Evolutionary conservation across 2,329 filamentous ascomycete genomes (phyloP).

Genomic region (Rachicladosporium sp.): DNA sequence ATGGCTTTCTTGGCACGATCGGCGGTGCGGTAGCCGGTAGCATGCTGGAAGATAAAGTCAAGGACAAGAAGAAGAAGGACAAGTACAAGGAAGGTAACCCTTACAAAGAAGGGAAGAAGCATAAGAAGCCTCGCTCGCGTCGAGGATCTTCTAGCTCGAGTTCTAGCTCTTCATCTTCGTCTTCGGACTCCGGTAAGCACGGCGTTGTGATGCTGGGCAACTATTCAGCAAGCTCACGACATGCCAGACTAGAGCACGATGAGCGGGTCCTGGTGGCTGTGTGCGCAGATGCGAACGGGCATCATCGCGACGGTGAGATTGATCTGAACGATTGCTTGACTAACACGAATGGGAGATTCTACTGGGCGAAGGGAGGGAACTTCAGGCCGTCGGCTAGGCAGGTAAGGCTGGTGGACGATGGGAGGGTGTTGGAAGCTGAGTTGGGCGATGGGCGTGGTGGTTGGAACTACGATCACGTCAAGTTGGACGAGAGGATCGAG

Average conservation of each 20-base stretch:
- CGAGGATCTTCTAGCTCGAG: conserved; percentile 1
- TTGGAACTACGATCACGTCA: conserved; percentile 20
- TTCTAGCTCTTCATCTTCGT: conserved; percentile 8
- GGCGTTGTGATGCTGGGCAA: conserved; percentile 21
- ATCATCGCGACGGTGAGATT: conserved; percentile 21
- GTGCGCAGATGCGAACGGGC: conserved; percentile 22
- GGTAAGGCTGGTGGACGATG: conserved; percentile 21
- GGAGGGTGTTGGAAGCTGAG: conserved; percentile 24
- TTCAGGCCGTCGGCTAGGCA: conserved; percentile 24
- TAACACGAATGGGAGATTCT: conserved; percentile 25
- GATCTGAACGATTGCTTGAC: conserved; percentile 27
- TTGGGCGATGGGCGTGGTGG: conserved; percentile 24
- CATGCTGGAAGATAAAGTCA: conserved; percentile 42
- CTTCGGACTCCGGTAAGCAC: conserved; percentile 12
- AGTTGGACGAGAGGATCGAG: conserved; percentile 28
- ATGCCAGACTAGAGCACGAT: conserved; percentile 22
- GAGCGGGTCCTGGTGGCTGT: conserved; percentile 25
- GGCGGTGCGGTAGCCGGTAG: conserved; percentile 44
- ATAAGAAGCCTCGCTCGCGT: conserved; percentile 4
- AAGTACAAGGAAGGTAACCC: conserved; percentile 26
- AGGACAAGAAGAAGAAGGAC: conserved; percentile 21
- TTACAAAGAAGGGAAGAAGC: conserved; percentile 14
- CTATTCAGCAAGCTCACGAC: conserved; percentile 23
- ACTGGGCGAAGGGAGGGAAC: conserved; percentile 26
- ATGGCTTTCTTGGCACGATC: conserved; percentile 45